phyloP scores from a whole-genome alignment of 2,329 filamentous ascomycete species.

The Podosphaera xanthii region DNA sequence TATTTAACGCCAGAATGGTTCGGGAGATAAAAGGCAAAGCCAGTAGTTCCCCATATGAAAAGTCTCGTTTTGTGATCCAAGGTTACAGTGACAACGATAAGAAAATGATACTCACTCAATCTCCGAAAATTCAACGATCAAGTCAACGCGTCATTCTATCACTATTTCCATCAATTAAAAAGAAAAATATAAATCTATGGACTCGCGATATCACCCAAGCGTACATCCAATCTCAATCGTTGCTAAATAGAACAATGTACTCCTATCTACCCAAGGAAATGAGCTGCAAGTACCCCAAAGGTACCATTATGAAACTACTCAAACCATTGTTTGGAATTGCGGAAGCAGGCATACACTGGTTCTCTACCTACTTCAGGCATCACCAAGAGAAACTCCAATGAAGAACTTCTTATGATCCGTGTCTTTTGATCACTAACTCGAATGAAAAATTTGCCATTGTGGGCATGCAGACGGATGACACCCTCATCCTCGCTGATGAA shows the following conservation, averaged over 20 bases:
- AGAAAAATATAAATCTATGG: not conserved
- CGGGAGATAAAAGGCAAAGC: not conserved
- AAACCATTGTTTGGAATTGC: not conserved
- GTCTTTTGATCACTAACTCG: not conserved
- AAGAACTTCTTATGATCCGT: not conserved
- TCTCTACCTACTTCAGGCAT: not conserved
- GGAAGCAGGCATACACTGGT: not conserved
- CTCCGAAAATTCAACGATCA: not conserved
- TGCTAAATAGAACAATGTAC: not conserved
- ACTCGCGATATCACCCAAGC: not conserved
- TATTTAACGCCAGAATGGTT: not conserved
- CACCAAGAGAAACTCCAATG: not conserved
- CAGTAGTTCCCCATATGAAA: not conserved
- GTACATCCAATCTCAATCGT: not conserved
- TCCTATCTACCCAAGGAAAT: not conserved
- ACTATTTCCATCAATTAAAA: not conserved
- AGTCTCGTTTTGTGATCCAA: not conserved
- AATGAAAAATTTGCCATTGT: not conserved
- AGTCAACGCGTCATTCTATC: not conserved
- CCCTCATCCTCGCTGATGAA: no score
- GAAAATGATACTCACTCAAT: not conserved
- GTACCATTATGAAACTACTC: not conserved
- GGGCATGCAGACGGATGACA: no score
- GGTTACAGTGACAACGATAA: not conserved
- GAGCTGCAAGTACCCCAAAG: not conserved